A percentile compares a stretch with the other conserved stretches of the same genome.
Evolutionary conservation across 352 stramenopile genomes (phyloP).

Genomic region (Globisporangium sylvaticum): DNA sequence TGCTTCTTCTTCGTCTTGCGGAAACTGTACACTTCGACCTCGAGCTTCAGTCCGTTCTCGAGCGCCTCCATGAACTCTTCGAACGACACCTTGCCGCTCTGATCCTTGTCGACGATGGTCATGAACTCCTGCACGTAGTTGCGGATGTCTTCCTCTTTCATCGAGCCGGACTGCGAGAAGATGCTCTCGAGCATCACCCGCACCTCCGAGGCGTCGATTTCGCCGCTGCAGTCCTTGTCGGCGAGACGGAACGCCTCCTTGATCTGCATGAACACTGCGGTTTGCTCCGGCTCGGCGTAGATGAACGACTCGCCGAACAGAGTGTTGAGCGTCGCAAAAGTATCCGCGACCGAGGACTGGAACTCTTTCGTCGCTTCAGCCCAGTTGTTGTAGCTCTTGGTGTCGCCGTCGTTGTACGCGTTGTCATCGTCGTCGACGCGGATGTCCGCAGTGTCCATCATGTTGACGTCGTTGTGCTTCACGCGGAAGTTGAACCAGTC

Average conservation of each 20-base stretch:
- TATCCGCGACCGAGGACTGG: slow-evolving; percentile 44
- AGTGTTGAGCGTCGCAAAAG: slow-evolving; percentile 68
- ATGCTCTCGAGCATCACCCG: slow-evolving; percentile 71
- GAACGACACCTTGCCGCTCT: slow-evolving; percentile 69
- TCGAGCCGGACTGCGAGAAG: slow-evolving; percentile 63
- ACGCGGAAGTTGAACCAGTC: slow-evolving; percentile 71
- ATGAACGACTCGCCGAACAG: slow-evolving; percentile 72
- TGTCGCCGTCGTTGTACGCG: slow-evolving; percentile 14
- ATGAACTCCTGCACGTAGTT: slow-evolving; percentile 76
- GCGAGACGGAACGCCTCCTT: slow-evolving; percentile 80
- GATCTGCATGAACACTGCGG: slow-evolving; percentile 85
- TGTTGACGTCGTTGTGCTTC: slow-evolving; percentile 37
- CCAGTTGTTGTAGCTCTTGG: slow-evolving; percentile 44
- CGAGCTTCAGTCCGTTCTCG: slow-evolving; percentile 69
- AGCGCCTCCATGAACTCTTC: slow-evolving; percentile 79
- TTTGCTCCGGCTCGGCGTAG: slow-evolving; percentile 79
- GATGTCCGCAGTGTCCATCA: slow-evolving; percentile 44
- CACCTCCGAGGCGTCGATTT: slow-evolving; percentile 78
- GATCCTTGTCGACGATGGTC: slow-evolving; percentile 58
- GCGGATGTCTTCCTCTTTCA: slow-evolving; percentile 62
- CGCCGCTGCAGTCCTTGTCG: slow-evolving; percentile 75
- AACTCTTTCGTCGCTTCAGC: slow-evolving; percentile 47
- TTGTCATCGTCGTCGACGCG: slow-evolving; percentile 26
- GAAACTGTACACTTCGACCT: slow-evolving; percentile 67
- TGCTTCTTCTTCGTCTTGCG: slow-evolving; percentile 17